Base-by-base conservation (phyloP, 805 yeast species). In the Barnettozyma wickerhamii region DNA sequence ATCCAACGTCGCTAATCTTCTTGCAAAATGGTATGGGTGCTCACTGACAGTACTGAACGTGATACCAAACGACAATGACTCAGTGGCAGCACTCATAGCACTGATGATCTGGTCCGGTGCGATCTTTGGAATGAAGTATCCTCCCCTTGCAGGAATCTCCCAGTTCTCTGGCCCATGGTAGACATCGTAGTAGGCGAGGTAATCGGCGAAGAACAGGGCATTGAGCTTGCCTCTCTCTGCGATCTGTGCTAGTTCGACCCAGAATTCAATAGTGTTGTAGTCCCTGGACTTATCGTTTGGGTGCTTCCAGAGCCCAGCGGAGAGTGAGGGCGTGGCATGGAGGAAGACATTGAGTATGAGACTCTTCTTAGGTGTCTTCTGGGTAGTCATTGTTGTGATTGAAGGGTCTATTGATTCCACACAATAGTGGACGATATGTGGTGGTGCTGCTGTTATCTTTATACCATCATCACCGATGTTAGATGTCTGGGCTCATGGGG, bases 21-120 rank as follows among this genome's bases (percentile, higher is more conserved):
- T 42, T 5, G 71, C 68, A 38, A 69, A 60, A 42, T 63, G 66
- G 34, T 59, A 64, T 0, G 74, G 74, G 21, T 62, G 64, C 36
- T 70, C 75, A 40, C 67, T 61, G 20, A 71, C 59, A 4, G 74
- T 69, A 17, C 68, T 59, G 38, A 64, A 65, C 2, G 74, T 70
- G 30, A 69, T 50, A 6, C 71, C 74, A 47, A 70, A 68, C 3
- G 64, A 46, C 26, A 70, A 42, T 20, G 62, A 62, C 38, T 62
- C 49, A 3, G 74, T 69, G 6, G 64, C 71, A 4, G 64, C 62
- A 13, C 72, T 69, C 68, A 68, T 59, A 15, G 58, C 58, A 19
- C 61, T 46, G 14, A 64, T 54, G 13, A 57, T 50, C n/a, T 62
- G 57, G 40, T 60, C 58, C 7, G 68, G 68, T 26, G 63, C 68